phyloP scores from a whole-genome alignment of 768 basidiomycete species.

The Panus rudis region DNA sequence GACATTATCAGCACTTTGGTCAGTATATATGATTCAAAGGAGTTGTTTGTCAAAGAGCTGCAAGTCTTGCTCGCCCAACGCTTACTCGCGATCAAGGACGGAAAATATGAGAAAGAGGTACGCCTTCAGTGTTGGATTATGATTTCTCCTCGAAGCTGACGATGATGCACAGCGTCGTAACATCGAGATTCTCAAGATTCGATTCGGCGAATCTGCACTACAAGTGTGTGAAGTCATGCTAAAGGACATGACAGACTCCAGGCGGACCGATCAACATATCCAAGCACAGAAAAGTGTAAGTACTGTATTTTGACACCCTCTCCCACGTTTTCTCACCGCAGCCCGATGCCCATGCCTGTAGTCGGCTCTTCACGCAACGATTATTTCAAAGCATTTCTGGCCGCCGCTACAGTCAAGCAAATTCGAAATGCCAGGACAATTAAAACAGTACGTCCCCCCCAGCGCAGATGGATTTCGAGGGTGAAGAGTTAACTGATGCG shows the following conservation, averaged over 20 bases:
- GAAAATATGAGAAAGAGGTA: constrained; percentile 67
- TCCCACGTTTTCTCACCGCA: background rate
- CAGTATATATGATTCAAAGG: constrained; percentile 95
- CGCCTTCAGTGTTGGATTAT: constrained; percentile 7
- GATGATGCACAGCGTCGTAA: constrained; percentile 61
- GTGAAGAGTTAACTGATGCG: background rate
- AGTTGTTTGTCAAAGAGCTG: constrained; percentile 92
- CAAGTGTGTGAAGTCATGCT: constrained; percentile 99
- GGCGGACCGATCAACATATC: constrained; percentile 81
- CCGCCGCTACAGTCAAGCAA: constrained; percentile 71
- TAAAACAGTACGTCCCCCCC: constrained; percentile 63
- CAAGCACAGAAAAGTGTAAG: constrained; percentile 66
- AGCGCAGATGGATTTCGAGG: no score
- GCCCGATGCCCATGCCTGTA: constrained; percentile 17
- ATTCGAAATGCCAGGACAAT: constrained; percentile 79
- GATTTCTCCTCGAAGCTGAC: background rate
- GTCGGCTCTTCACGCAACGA: constrained; percentile 77
- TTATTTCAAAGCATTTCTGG: constrained; percentile 96
- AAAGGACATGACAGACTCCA: constrained; percentile 93
- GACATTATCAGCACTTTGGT: constrained; percentile 96
- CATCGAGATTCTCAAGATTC: constrained; percentile 89
- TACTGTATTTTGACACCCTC: constrained; percentile 2
- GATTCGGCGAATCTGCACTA: constrained; percentile 89
- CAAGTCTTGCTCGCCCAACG: constrained; percentile 88
- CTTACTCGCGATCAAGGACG: constrained; percentile 72